Percentiles rank a stretch among this genome's conserved stretches.
Conservation (phyloP, 2,329 filamentous ascomycete species). For the Remersonia thermophila region DNA sequence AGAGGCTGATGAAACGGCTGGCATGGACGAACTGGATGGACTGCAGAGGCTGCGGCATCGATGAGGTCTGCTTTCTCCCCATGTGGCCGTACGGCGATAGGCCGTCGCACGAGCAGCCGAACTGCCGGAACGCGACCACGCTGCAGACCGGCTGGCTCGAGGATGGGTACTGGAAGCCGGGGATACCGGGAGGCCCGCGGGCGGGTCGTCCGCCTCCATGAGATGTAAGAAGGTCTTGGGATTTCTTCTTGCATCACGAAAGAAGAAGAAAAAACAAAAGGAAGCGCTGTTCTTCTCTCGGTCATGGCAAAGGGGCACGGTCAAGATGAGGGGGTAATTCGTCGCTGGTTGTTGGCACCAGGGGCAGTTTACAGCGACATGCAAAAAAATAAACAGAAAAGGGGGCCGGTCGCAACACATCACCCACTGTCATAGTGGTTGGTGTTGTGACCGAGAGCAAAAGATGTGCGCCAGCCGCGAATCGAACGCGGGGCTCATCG, state of each 20-base stretch:
- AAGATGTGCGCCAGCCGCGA: constrained; percentile 16
- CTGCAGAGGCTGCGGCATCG: constrained; percentile 20
- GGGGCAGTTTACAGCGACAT: too few relatives aligned
- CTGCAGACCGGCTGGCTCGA: constrained; percentile 5
- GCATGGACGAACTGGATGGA: constrained; percentile 25
- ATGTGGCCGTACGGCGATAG: constrained; percentile 27
- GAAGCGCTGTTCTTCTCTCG: too few relatives aligned
- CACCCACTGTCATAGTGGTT: too few relatives aligned
- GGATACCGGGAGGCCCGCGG: neutral
- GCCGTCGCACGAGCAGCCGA: constrained; percentile 21
- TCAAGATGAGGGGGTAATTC: too few relatives aligned
- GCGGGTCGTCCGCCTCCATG: too few relatives aligned
- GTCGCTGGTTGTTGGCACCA: too few relatives aligned
- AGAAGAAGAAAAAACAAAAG: too few relatives aligned
- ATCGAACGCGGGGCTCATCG: constrained; percentile 29
- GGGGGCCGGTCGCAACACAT: too few relatives aligned
- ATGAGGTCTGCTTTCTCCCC: constrained; percentile 26
- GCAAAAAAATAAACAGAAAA: too few relatives aligned
- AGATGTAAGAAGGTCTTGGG: too few relatives aligned
- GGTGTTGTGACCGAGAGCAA: neutral
- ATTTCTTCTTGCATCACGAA: too few relatives aligned
- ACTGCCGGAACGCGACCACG: constrained; percentile 15
- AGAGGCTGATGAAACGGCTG: constrained; percentile 19
- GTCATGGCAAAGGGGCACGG: too few relatives aligned
- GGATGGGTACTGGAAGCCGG: constrained; percentile 5